Evolutionary conservation across 2,329 filamentous ascomycete species (phyloP).

Genomic region (Purpureocillium takamizusanense): DNA sequence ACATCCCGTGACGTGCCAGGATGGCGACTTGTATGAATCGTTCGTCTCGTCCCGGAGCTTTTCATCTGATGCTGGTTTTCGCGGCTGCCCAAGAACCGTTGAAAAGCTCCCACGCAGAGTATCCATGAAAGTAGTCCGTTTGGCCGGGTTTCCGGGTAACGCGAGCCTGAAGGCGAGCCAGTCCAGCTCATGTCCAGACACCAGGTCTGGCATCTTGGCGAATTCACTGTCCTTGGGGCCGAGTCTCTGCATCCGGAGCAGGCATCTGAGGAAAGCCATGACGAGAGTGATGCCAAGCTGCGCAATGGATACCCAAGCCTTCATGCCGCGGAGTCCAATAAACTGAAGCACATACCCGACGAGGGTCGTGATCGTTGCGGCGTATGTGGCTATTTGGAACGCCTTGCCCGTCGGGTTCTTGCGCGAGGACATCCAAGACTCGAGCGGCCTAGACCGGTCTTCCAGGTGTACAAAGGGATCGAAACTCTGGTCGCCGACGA

Average conservation of each 20-base stretch:
- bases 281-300: constrained; percentile 10
- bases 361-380: constrained; percentile 1
- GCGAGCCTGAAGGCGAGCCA: constrained; percentile 12
- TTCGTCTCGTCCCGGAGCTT: too few species aligned
- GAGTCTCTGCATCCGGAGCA: constrained; percentile 10
- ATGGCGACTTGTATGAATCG: too few species aligned
- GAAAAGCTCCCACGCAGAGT: too few species aligned
- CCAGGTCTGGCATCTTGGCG: constrained; percentile 5
- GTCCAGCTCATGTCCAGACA: constrained; percentile 12
- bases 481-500: constrained; percentile 15
- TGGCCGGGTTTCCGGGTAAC: neutral
- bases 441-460: neutral
- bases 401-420: neutral
- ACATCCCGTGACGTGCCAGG: too few species aligned
- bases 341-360: constrained; percentile 11
- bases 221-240: constrained; percentile 8
- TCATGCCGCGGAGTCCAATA: constrained; percentile 12
- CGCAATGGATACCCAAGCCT: constrained; percentile 10
- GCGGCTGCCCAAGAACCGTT: neutral
- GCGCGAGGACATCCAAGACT: constrained; percentile 6
- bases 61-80: neutral
- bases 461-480: constrained; percentile 12
- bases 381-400: constrained; percentile 2
- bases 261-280: constrained; percentile 10
- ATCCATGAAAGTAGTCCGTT: neutral